Evolutionary conservation across 176 grass and related monocot species (phyloP), one percentile per base, ranked within the genome.

Genomic region (Aegilops sharonensis): DNA sequence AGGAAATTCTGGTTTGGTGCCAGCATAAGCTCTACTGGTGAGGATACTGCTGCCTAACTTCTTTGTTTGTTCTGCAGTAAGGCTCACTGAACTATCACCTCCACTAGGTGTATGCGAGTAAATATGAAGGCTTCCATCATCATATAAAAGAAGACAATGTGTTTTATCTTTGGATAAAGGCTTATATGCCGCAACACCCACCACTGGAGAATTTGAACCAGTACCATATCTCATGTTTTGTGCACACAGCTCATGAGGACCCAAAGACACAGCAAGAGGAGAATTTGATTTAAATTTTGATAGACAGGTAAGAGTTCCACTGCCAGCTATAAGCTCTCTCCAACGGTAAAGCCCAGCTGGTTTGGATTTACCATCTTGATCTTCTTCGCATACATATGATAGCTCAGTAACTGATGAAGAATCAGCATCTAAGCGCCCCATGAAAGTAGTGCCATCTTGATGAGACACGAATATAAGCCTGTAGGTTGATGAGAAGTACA

Each of bases 81-180:
- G 80, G 36, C 23, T 90, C 35, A 59, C 76, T 17, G 81, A 83
- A 88, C 77, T 85, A 30, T 92, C 90, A 92, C 86, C 86, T 86
- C 82, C 92, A 67, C 31, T 91, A 75, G 89, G 86, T 83, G 86
- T 86, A 88, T 92, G 87, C 9, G 96, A 94, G 78, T 92, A 98
- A 78, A 98, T 94, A 80, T 98, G 93, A 89, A 98, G 90, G 84
- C 93, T 95, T 47, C 96, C 96, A 95, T 98, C 96, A 94, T 98
- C 96, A 79, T 95, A 91, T 87, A 98, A 89, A 86, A 98, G 81
- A 73, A 98, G 88, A 89, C 93, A 98, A 83, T 98, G 87, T 79
- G 90, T 91, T 89, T 92, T 95, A 86, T 98, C 96, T 93, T 95
- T 95, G 17, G 93, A 98, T 69, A 98, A 94, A 78, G 93, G 96